Conservation (phyloP, 495 filamentous ascomycete genomes). For the Neurospora intermedia region DNA sequence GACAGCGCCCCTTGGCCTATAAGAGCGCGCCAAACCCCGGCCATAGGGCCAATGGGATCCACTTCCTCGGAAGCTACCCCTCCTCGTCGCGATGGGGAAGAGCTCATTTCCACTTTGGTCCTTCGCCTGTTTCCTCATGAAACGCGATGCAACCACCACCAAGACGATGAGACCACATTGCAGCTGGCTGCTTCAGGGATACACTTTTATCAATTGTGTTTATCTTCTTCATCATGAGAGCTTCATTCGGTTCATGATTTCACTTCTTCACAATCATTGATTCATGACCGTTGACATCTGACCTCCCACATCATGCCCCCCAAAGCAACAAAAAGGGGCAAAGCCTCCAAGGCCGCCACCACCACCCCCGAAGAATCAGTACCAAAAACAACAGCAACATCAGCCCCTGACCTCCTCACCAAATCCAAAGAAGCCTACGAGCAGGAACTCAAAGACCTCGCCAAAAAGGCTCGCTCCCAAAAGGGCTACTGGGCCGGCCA, state of each 20-base stretch:
- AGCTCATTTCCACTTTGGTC: neutral
- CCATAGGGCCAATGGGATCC: neutral
- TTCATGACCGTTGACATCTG: neutral
- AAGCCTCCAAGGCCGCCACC: neutral
- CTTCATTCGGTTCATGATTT: neutral
- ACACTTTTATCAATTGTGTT: neutral
- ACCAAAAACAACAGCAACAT: neutral
- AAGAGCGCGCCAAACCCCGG: neutral
- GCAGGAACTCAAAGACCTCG: constrained; percentile 37
- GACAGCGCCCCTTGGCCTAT: neutral
- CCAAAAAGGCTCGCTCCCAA: constrained; percentile 38
- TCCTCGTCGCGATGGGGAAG: neutral
- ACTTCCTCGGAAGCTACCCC: neutral
- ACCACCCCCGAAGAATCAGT: neutral
- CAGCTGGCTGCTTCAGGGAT: neutral
- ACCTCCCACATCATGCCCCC: neutral
- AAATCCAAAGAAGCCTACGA: constrained; percentile 32
- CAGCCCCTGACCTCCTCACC: neutral
- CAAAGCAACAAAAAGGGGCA: neutral
- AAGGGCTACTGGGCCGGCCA: constrained; percentile 25
- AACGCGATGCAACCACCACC: neutral
- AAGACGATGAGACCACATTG: constrained; percentile 8
- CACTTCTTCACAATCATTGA: neutral
- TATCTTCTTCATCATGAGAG: neutral
- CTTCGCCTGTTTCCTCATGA: too few species aligned